Conservation (phyloP, 2,329 filamentous ascomycete genomes). For the Helicocarpus griseus region DNA sequence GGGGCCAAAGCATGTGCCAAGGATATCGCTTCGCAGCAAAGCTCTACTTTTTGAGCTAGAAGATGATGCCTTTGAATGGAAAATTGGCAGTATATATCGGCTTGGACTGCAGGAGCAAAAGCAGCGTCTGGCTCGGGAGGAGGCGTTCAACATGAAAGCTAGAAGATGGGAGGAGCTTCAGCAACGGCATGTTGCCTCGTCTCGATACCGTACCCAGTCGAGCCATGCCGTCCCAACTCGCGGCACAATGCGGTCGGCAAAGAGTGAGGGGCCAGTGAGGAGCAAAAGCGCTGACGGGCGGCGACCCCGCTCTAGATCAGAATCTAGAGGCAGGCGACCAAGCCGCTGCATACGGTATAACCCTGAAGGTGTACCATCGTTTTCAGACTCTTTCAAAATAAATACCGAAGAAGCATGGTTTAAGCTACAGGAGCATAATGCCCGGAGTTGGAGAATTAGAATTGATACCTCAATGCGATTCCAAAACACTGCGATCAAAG, state of each 20-base stretch:
- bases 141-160: conserved; percentile 78
- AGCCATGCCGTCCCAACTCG: conserved; percentile 36
- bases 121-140: conserved; percentile 79
- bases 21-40: conserved; percentile 70
- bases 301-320: conserved; percentile 21
- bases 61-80: conserved; percentile 96
- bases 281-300: conserved; percentile 49
- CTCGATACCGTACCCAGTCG: conserved; percentile 45
- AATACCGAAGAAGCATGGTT: conserved; percentile 66
- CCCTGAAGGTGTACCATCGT: conserved; percentile 61
- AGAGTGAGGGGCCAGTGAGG: conserved; percentile 32
- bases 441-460: conserved; percentile 82
- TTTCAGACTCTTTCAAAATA: conserved; percentile 64
- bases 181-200: conserved; percentile 40
- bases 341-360: conserved; percentile 54
- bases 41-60: conserved; percentile 86
- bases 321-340: conserved; percentile 24
- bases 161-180: conserved; percentile 69
- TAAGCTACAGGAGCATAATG: conserved; percentile 68
- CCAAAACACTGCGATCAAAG: conserved; percentile 64
- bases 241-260: conserved; percentile 23
- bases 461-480: conserved; percentile 67
- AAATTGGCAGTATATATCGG: conserved; percentile 86
- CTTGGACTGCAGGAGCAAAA: conserved; percentile 80
- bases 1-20: conserved; percentile 75